Base-by-base conservation (phyloP, 2,329 filamentous ascomycete species). In the Colletotrichum cordylinicola region DNA sequence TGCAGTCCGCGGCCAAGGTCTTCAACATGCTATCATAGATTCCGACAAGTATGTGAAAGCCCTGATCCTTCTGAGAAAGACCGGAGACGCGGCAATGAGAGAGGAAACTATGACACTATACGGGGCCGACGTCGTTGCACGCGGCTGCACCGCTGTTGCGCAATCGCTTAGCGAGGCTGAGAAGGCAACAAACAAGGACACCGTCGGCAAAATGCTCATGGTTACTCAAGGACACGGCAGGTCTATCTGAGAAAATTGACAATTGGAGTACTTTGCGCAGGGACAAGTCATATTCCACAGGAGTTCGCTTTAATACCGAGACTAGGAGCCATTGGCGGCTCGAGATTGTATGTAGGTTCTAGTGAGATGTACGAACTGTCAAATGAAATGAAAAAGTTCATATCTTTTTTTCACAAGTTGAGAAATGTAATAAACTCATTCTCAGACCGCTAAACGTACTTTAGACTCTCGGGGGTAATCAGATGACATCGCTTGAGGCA, bases 1-100 rank as follows among this genome's bases (percentile, higher is more conserved):
- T 12, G 27, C n/a, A 84, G 83, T 84, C 77, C 84, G 86, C n/a
- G 87, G 86, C 1, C 87, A 88, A 77, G 86, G 86, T 9, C 82
- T 86, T 43, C 87, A 88, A 73, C 84, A 88, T 76, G 83, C 83
- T 35, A 84, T 88, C 56, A 79, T 80, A 1, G 87, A 88, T 69
- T 85, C 83, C 13, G 78, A 81, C 39, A 83, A 85, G 69, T 85
- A 86, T 62, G 79, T 87, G 2, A 74, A 82, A n/a, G 80, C 81
- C 6, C 75, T 86, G 10, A n/a, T 79, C 8, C 70, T 77, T 55
- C 70, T 83, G 6, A 67, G 79, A 24, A 76, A 78, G 18, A 37
- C 70, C 2, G 72, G 67, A 1, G 77, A 70, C 2, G 72, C 64
- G 18, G 52, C 55, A 8, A 76, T 78, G 1, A 71, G 76, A 8